A percentile compares a stretch with the other conserved stretches of the same genome.
These are phyloP conservation scores for Ormosia emarginata DNA, from an alignment of 306 rosid genomes.

Conservation along the genomic window DNA sequence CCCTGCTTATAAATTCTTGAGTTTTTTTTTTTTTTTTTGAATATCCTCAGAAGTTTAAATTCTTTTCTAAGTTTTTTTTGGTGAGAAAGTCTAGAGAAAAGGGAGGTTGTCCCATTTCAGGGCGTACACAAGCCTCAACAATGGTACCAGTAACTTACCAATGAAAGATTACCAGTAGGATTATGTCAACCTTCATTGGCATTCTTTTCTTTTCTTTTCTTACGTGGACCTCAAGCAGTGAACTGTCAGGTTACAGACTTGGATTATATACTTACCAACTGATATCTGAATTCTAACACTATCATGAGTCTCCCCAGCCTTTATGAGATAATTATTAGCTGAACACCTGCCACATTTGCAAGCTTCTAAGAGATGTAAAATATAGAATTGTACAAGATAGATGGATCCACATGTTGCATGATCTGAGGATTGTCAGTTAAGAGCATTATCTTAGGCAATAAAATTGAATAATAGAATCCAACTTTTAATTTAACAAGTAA, in stretches of 20 bases:
- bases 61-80: no score
- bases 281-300: constrained; percentile 68
- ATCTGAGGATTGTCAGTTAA: background rate
- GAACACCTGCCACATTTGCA: constrained; percentile 43
- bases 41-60: no score
- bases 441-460: background rate
- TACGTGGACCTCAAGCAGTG: no score
- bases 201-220: no score
- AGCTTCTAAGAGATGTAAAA: background rate
- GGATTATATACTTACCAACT: constrained; percentile 54
- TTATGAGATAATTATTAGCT: constrained; percentile 73
- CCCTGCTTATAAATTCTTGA: background rate
- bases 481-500: background rate
- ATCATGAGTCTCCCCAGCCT: constrained; percentile 79
- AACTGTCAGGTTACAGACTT: background rate
- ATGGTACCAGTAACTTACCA: no score
- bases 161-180: no score
- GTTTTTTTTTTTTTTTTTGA: no score
- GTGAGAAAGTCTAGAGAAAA: background rate
- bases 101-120: no score
- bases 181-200: no score
- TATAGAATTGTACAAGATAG: background rate
- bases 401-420: background rate
- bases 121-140: no score
- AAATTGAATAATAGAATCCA: background rate